Evolutionary conservation across 257 asterid genomes (phyloP).

Genomic region (Fraxinus cuspidata): DNA sequence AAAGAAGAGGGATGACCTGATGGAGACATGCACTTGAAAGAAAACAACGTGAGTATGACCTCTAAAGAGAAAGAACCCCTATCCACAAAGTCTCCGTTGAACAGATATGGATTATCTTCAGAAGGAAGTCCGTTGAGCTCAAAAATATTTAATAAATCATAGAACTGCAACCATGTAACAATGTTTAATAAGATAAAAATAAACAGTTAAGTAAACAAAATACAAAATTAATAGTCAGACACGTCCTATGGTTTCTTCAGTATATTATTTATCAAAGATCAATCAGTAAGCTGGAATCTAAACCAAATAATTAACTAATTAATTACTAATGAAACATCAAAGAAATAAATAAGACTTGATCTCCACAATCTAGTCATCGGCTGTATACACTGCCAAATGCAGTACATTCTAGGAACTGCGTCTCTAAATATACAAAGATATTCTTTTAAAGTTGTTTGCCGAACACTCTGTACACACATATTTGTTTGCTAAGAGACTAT

Average conservation of each 20-base stretch:
- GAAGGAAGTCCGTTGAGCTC: constrained; percentile 99
- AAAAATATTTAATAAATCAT: constrained; percentile 87
- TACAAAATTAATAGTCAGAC: constrained; percentile 9
- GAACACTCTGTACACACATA: background rate
- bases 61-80: constrained; percentile 96
- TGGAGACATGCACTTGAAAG: constrained; percentile 98
- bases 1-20: constrained; percentile 58
- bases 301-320: constrained; percentile 13
- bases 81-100: constrained; percentile 97
- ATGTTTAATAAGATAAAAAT: constrained; percentile 21
- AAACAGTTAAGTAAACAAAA: constrained; percentile 5
- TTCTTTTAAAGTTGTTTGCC: background rate
- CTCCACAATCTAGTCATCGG: background rate
- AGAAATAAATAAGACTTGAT: background rate
- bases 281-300: constrained; percentile 20
- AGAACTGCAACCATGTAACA: constrained; percentile 66
- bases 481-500: background rate
- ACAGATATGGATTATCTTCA: constrained; percentile 94
- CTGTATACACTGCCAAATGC: background rate
- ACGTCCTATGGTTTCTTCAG: constrained; percentile 1
- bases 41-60: constrained; percentile 88
- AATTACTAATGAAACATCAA: constrained; percentile 9
- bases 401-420: background rate
- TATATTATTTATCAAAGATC: constrained; percentile 11
- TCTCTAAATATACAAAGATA: background rate